Evolutionary conservation across 1,284 basidiomycete species (phyloP).

Genomic region (Melampsora medusae): DNA sequence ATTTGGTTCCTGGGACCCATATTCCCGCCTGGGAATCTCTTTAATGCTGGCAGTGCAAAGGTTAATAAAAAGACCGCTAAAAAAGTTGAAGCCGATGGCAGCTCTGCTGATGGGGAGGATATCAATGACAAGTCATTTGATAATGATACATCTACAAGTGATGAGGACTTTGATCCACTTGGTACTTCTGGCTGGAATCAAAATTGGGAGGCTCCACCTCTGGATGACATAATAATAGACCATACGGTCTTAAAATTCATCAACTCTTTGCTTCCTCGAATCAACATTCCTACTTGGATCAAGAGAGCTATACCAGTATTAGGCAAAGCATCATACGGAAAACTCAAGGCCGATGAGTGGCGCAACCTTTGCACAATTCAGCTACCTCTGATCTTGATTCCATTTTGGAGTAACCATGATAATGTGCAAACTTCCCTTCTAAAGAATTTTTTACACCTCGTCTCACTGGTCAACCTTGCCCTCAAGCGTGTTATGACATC

Average conservation of each 20-base stretch:
- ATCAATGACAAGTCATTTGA: too few species aligned
- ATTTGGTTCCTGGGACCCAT: too few species aligned
- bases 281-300: slow-evolving; percentile 27
- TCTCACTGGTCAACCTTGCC: neutral
- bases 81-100: too few species aligned
- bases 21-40: too few species aligned
- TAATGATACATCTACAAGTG: neutral
- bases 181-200: slow-evolving; percentile 15
- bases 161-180: neutral
- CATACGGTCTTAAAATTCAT: neutral
- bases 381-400: slow-evolving; percentile 20
- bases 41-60: too few species aligned
- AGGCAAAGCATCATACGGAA: slow-evolving; percentile 31
- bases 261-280: neutral
- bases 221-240: slow-evolving; percentile 7
- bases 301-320: slow-evolving; percentile 26
- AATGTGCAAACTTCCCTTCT: neutral
- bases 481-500: neutral
- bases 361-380: slow-evolving; percentile 16
- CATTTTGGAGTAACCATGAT: neutral
- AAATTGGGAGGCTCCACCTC: neutral
- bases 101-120: too few species aligned
- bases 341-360: slow-evolving; percentile 31
- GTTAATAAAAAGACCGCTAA: too few species aligned
- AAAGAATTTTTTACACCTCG: slow-evolving; percentile 19